These are phyloP conservation scores for Gonium pectorale DNA, from an alignment of 139 green algal genomes.

Conservation along the genomic window DNA sequence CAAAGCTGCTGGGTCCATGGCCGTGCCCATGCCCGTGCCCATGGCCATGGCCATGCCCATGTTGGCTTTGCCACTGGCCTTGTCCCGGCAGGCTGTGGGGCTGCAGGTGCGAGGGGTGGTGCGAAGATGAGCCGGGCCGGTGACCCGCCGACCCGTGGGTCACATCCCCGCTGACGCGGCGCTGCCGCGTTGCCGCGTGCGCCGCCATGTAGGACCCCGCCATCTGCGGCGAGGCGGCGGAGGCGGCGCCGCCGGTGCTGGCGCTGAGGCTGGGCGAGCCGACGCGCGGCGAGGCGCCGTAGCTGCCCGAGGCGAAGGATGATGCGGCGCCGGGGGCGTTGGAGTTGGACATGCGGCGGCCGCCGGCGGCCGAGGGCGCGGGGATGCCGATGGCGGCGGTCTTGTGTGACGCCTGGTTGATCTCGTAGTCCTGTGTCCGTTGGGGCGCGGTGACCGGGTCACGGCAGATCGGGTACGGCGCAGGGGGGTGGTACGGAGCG, in stretches of 20 bases:
- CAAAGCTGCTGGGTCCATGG: no score
- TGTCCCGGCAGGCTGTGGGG: neutral
- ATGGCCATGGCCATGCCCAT: neutral
- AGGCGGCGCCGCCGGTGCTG: neutral
- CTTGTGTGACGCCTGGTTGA: conserved; percentile 38
- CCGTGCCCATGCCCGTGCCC: neutral
- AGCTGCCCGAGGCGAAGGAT: no score
- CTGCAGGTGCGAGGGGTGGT: neutral
- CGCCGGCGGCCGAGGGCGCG: neutral
- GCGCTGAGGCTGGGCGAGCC: neutral
- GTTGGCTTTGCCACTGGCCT: neutral
- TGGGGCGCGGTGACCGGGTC: no score
- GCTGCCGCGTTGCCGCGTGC: neutral
- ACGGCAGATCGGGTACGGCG: no score
- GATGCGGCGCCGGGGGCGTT: no score
- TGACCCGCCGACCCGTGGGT: neutral
- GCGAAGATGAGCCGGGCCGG: no score
- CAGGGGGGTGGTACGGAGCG: no score
- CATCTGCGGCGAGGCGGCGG: neutral
- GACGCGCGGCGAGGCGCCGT: neutral
- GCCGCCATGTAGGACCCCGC: conserved; percentile 16
- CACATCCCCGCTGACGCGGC: neutral
- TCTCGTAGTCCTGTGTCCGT: conserved; percentile 31
- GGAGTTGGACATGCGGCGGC: neutral
- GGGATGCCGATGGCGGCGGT: conserved; percentile 32